Evolutionary conservation across 768 basidiomycete species (phyloP), one percentile per base, ranked within the genome.

Genomic region (Xerocomellus intermedius): DNA sequence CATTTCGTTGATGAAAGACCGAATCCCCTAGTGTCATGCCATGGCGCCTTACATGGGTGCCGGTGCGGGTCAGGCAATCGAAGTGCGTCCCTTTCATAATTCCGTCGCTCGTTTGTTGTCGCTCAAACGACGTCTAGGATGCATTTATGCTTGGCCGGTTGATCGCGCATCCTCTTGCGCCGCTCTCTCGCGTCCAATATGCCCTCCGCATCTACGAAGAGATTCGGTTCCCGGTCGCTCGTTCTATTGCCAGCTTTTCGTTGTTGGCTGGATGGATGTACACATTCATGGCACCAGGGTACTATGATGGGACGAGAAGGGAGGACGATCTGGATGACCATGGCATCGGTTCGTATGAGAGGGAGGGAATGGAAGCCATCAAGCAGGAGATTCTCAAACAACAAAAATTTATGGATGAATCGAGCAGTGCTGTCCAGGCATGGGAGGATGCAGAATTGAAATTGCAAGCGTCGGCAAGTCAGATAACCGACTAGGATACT

Each of bases 21-120:
- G 13, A 28, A 19, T 16, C 10, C 0, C 10, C 24, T 6, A 66
- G 64, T 53, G 56, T 37, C 68, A 68, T 21, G 68, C 65, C 13
- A 69, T 69, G 65, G 32, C 56, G 2, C 65, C 68, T 28, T 48
- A 67, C 42, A 33, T 60, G 5, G 68, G 56, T 43, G 65, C 63
- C 8, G 68, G 66, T 12, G 68, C 58, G 6, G 68, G 58, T 2
- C 68, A 67, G 52, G 63, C 65, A n/a, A 62, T 45, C 12, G 63
- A 67, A 17, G 66, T 68, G 19, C 12, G 42, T 41, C 13, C 7
- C 12, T 10, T 43, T 28, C 22, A 32, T 12, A 9, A 9, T 32
- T 32, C 30, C 12, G 4, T 13, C 5, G n/a, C 5, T 17, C 30
- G 7, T 46, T n/a, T 0, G 6, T 33, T 8, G 16, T 46, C 14